Percentiles rank a stretch among this genome's conserved stretches.
Evolutionary conservation across 768 basidiomycete genomes (phyloP).

Genomic region (Arthromyces matolae): DNA sequence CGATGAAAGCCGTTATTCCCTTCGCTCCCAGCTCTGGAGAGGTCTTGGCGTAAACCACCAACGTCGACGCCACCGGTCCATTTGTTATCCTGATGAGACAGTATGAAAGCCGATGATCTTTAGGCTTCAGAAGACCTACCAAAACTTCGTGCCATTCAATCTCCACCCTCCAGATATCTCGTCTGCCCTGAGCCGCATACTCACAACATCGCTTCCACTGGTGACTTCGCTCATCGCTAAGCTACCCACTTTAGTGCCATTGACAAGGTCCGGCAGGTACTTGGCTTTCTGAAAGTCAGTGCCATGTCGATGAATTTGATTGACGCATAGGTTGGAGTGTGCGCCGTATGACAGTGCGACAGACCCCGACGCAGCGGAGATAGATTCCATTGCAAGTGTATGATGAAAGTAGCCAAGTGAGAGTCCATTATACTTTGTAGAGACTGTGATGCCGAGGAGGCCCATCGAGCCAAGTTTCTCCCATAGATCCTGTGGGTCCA

Average conservation of each 20-base stretch:
- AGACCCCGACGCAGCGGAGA: conserved; percentile 87
- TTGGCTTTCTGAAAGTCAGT: conserved; percentile 79
- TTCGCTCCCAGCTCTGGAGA: conserved; percentile 72
- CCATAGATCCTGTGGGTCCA: conserved; percentile 65
- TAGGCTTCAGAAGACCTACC: conserved; percentile 45
- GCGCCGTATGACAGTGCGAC: conserved; percentile 91
- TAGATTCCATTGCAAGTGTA: conserved; percentile 91
- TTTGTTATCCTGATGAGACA: conserved; percentile 83
- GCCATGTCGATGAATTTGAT: conserved; percentile 83
- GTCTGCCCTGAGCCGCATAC: conserved; percentile 83
- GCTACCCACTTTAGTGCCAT: conserved; percentile 81
- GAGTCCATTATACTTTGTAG: conserved; percentile 78
- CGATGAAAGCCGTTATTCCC: conserved; percentile 89
- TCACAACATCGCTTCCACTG: conserved; percentile 92
- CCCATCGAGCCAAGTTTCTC: conserved; percentile 91
- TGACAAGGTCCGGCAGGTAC: conserved; percentile 78
- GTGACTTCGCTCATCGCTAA: conserved; percentile 94
- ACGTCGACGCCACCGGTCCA: conserved; percentile 84
- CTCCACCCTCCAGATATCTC: conserved; percentile 73
- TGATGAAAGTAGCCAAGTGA: conserved; percentile 83
- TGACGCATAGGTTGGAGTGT: conserved; percentile 86
- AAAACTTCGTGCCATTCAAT: conserved; percentile 91
- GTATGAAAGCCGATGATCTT: conserved; percentile 4
- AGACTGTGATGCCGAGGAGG: conserved; percentile 81
- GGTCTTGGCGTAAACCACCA: conserved; percentile 92